Conservation (phyloP, 306 rosid genomes). For the Mimosa pudica region DNA sequence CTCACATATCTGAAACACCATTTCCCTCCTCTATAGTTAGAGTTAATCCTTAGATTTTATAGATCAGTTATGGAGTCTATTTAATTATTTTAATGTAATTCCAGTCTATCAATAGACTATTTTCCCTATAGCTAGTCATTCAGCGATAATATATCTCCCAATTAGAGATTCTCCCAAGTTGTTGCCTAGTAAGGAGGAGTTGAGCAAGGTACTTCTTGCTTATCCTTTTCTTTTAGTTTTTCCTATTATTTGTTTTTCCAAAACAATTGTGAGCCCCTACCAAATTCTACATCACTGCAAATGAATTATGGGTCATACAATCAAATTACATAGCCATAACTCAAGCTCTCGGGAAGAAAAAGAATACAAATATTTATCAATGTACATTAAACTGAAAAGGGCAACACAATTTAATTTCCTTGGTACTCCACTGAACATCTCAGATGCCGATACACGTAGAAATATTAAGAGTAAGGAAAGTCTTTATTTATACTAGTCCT, state of each 20-base stretch:
- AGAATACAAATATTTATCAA: background rate
- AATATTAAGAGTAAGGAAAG: too few relatives aligned
- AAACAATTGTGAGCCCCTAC: too few relatives aligned
- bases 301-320: background rate
- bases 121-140: background rate
- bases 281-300: background rate
- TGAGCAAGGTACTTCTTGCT: background rate
- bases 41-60: background rate
- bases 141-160: background rate
- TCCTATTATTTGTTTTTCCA: too few relatives aligned
- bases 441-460: background rate
- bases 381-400: background rate
- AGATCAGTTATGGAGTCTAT: background rate
- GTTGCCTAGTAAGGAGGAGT: background rate
- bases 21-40: slow-evolving; percentile 17
- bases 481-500: too few relatives aligned
- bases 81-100: too few relatives aligned
- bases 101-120: background rate
- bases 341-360: background rate
- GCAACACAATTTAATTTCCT: background rate
- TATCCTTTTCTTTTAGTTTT: background rate
- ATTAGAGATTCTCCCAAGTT: background rate
- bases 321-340: background rate
- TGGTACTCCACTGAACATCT: background rate
- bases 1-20: slow-evolving; percentile 23